These are phyloP conservation scores for Boehmeria nivea DNA, from an alignment of 306 rosid genomes.

Conservation along the genomic window DNA sequence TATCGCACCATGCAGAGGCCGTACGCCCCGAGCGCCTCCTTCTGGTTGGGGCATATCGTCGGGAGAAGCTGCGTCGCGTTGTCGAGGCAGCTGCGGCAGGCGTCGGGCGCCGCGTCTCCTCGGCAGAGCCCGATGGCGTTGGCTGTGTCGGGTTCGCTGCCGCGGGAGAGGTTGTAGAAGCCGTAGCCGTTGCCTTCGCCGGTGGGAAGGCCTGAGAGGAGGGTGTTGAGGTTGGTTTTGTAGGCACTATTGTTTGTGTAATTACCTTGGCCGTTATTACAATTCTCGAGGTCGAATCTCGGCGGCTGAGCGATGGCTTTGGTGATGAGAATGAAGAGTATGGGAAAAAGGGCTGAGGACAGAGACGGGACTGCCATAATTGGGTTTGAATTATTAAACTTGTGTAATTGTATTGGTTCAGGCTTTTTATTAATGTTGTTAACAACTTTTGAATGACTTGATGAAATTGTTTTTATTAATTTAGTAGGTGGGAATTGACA, in stretches of 20 bases:
- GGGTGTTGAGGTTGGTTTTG: conserved; percentile 3
- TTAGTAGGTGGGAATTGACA: no score
- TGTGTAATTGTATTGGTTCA: no score
- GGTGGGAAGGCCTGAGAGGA: conserved; percentile 9
- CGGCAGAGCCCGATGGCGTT: conserved; percentile 50
- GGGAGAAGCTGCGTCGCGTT: neutral
- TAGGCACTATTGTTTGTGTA: conserved; percentile 5
- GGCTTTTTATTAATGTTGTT: no score
- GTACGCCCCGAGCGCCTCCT: conserved; percentile 42
- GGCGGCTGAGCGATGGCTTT: conserved; percentile 3
- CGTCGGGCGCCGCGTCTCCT: conserved; percentile 29
- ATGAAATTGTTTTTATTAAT: no score
- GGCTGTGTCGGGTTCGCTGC: conserved; percentile 9
- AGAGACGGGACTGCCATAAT: neutral
- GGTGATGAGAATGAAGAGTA: neutral
- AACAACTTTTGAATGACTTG: no score
- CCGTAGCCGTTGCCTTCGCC: conserved; percentile 1
- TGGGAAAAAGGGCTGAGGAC: neutral
- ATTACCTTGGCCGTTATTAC: neutral
- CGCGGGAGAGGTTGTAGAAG: conserved; percentile 22
- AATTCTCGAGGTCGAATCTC: neutral
- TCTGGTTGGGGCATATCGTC: conserved; percentile 30
- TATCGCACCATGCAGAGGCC: conserved; percentile 45
- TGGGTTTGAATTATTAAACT: neutral
- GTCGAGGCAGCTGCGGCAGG: conserved; percentile 34